Conservation (phyloP, 805 yeast genomes). For the Lipomyces oligophaga region DNA sequence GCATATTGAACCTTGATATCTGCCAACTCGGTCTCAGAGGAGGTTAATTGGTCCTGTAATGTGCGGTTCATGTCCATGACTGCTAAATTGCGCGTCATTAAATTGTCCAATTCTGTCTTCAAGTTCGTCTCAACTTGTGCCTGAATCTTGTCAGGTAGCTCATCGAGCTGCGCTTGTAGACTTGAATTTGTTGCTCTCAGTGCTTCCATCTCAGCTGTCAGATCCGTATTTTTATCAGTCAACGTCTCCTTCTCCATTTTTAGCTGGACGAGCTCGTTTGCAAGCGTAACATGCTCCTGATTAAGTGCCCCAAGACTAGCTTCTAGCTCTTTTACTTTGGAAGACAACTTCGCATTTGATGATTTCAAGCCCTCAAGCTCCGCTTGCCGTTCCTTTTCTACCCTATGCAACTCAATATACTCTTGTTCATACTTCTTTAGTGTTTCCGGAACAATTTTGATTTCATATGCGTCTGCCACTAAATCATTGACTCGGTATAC, state of each 20-base stretch:
- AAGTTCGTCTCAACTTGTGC: slow-evolving; percentile 38
- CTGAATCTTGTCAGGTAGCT: slow-evolving; percentile 30
- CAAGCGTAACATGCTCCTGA: slow-evolving; percentile 78
- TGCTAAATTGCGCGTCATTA: slow-evolving; percentile 59
- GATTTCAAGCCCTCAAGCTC: slow-evolving; percentile 58
- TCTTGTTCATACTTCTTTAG: slow-evolving; percentile 69
- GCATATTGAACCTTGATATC: slow-evolving; percentile 34
- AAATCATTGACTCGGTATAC: slow-evolving; percentile 66
- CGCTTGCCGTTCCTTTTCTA: slow-evolving; percentile 60
- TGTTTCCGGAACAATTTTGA: slow-evolving; percentile 68
- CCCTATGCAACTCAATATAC: slow-evolving; percentile 64
- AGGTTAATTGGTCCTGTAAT: slow-evolving; percentile 51
- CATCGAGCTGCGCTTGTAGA: slow-evolving; percentile 38
- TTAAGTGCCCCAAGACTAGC: slow-evolving; percentile 64
- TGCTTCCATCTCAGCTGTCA: slow-evolving; percentile 48
- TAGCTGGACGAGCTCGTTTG: slow-evolving; percentile 80
- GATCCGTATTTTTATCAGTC: slow-evolving; percentile 66
- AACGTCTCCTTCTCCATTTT: slow-evolving; percentile 72
- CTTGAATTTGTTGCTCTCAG: slow-evolving; percentile 46
- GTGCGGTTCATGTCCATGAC: slow-evolving; percentile 61
- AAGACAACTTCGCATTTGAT: slow-evolving; percentile 67
- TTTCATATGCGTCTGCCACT: slow-evolving; percentile 71
- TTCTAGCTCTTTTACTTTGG: slow-evolving; percentile 71
- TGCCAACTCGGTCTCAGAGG: slow-evolving; percentile 44
- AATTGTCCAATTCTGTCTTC: slow-evolving; percentile 49